Evolutionary conservation across 306 rosid genomes (phyloP).

Genomic region (Acacia confusa): DNA sequence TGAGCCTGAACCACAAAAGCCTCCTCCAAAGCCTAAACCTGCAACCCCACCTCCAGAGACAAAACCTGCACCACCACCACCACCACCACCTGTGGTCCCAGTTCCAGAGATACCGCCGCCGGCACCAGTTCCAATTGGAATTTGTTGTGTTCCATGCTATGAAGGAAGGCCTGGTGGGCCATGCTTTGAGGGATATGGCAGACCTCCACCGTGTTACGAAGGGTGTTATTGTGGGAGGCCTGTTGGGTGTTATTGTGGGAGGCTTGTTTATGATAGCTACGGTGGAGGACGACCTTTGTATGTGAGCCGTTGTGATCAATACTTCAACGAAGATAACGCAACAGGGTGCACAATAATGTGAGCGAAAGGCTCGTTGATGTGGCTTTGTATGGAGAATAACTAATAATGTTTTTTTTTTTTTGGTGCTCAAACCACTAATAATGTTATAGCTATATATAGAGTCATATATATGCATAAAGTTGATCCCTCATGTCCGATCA

Average conservation of each 20-base stretch:
- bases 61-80: too few species aligned
- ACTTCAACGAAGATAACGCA: background rate
- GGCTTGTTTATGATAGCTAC: slow-evolving; percentile 61
- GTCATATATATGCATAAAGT: background rate
- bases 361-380: background rate
- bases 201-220: slow-evolving; percentile 36
- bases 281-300: slow-evolving; percentile 49
- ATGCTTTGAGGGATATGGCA: slow-evolving; percentile 2
- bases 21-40: too few species aligned
- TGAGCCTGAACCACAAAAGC: too few species aligned
- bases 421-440: too few species aligned
- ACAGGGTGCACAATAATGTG: background rate
- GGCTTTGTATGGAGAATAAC: background rate
- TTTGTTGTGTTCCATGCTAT: background rate
- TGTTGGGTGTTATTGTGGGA: slow-evolving; percentile 35
- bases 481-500: background rate
- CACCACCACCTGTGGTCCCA: too few species aligned
- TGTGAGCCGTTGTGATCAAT: slow-evolving; percentile 27
- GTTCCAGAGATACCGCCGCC: background rate
- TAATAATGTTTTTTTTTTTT: background rate
- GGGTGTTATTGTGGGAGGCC: slow-evolving; percentile 48
- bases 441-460: background rate
- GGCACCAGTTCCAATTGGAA: background rate
- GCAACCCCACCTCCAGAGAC: too few species aligned
- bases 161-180: slow-evolving; percentile 33